Evolutionary conservation across 345 rosid species (phyloP).

Genomic region (Dimocarpus longan): DNA sequence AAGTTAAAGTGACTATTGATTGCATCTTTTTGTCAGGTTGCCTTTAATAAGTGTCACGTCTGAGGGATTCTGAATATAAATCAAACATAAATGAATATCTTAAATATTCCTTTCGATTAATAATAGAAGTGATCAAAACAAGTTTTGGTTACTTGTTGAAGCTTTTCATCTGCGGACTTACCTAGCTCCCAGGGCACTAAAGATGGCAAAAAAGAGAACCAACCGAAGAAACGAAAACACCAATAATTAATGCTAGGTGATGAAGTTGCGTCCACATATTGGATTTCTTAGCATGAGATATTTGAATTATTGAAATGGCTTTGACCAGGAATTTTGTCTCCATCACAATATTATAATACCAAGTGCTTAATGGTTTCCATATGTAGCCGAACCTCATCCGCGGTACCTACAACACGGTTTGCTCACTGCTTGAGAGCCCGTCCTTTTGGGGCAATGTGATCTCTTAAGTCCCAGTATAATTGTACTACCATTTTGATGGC

Average conservation of each 20-base stretch:
- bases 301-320: background rate
- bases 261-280: conserved; percentile 19
- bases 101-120: background rate
- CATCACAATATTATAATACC: background rate
- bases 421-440: conserved; percentile 13
- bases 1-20: no score
- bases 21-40: no score
- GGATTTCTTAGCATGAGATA: background rate
- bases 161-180: conserved; percentile 7
- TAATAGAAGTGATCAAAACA: background rate
- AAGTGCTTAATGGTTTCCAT: conserved; percentile 17
- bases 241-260: conserved; percentile 9
- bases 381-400: conserved; percentile 14
- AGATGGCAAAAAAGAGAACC: background rate
- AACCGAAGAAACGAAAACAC: background rate
- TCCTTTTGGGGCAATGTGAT: conserved; percentile 22
- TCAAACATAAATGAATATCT: background rate
- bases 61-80: no score
- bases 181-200: conserved; percentile 27
- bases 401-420: background rate
- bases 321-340: conserved; percentile 13
- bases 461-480: background rate
- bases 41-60: no score
- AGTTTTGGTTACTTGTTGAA: background rate
- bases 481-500: background rate